Evolutionary conservation across 495 filamentous ascomycete genomes (phyloP), one percentile per base, ranked within the genome.

Genomic region (Penicillium psychrofluorescens): DNA sequence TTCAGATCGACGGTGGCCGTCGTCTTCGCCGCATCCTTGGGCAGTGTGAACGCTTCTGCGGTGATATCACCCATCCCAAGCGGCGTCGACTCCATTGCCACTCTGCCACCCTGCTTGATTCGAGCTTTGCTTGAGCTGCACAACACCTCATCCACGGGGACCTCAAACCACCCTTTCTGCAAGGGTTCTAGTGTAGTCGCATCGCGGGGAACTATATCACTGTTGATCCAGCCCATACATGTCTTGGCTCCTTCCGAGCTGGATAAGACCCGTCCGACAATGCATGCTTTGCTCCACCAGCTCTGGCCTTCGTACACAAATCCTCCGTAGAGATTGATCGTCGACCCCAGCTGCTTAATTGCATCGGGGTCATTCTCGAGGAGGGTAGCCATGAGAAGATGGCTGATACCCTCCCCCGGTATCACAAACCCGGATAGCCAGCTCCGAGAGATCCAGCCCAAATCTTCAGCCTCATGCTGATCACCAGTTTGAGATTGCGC

Each of bases 221-320:
- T 78, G 12, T 79, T 79, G 12, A 89, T 72, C 86, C 86, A 91
- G 2, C 84, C 84, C 78, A 88, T 84, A 49, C 83, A 88, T 46
- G 86, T 84, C n/a, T 71, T 74, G 12, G 81, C 76, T 8, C 77
- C 81, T 22, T 76, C 68, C 8, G 78, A 61, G 30, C 80, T 78
- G 44, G 83, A 81, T 15, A 95, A 53, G 0, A 95, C 84, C 29
- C 85, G 78, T 7, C 86, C 86, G 16, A 90, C 77, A 35, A 92
- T 72, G 53, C 84, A 88, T 35, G 74, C 66, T 29, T 84, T 89
- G 61, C 86, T 90, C 88, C 88, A 95, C 71, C 84, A 92, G 43
- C 79, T 90, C 49, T 77, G 79, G 12, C 71, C 76, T 8, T 53
- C 58, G 54, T 87, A 89, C 7, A 83, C 62, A 52, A 95, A 88